phyloP scores from a whole-genome alignment of 192 early-diverging fungal genomes.

The Podila epicladia region DNA sequence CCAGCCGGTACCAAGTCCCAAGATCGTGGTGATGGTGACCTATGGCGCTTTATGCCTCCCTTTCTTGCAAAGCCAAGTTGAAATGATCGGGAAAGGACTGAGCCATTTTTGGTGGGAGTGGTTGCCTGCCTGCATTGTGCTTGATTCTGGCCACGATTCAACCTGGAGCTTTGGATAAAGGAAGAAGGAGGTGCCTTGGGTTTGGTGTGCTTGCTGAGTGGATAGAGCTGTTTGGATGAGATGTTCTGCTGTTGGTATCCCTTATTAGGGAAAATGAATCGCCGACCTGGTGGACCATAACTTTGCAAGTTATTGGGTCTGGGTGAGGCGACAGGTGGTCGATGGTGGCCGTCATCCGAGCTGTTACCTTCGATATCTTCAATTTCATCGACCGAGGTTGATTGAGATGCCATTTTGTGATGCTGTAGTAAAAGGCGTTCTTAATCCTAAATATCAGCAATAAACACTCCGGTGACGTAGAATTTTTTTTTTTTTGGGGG shows the following conservation, averaged over 20 bases:
- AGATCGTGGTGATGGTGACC: too few relatives aligned
- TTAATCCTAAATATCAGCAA: too few relatives aligned
- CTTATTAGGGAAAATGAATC: neutral
- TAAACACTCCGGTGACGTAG: too few relatives aligned
- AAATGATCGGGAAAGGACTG: neutral
- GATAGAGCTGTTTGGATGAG: neutral
- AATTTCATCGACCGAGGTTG: neutral
- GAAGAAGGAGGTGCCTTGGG: neutral
- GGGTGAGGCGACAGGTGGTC: neutral
- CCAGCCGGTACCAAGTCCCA: neutral
- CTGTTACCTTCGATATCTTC: neutral
- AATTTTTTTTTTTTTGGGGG: too few relatives aligned
- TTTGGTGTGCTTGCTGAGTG: neutral
- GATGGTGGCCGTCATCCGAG: neutral
- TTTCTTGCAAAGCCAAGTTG: neutral
- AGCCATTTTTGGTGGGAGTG: neutral
- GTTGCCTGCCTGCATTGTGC: neutral
- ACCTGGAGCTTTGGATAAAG: neutral
- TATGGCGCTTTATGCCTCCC: neutral
- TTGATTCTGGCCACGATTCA: neutral
- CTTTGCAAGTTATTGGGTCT: neutral
- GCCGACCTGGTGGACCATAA: neutral
- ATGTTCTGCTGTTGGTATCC: neutral
- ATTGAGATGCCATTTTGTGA: neutral
- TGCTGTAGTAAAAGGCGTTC: too few relatives aligned